Evolutionary conservation across 2,329 filamentous ascomycete genomes (phyloP), one percentile per base, ranked within the genome.

Genomic region (Fusarium praegraminearum): DNA sequence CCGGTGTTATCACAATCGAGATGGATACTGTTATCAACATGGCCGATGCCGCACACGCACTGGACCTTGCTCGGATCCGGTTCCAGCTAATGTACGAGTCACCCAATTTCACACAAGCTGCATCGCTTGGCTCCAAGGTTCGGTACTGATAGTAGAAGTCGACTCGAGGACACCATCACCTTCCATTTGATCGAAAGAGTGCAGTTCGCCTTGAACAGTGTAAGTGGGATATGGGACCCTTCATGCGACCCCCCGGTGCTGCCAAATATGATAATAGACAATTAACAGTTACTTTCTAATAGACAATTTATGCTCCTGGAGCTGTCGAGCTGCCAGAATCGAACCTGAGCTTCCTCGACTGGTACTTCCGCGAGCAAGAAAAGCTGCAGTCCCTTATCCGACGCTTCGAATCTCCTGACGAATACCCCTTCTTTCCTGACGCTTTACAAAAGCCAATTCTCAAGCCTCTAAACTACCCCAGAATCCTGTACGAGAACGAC

Each of bases 111-210:
- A 26, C 28, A 36, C 44, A 41, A 40, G 40, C 20, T 33, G 30
- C 43, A 41, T 43, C 35, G 18, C 22, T 49, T 49, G 38, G 20
- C 35, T 45, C 32, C 40, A 46, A 35, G 30, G 22, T 9, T 30
- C 26, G n/a, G 15, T 15, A 51, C 68, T 74, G 36, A 75, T 53
- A 41, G n/a, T 20, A 35, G 43, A 76, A 99, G 96, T 77, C 96
- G 96, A 22, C 87, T 98, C 20, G 96, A 99, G 83, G 96, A 99
- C 78, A 98, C 95, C 66, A 98, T 99, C 77, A 97, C 93, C 72
- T 98, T 97, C 81, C 92, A 97, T 81, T 86, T 99, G 40, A 98
- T 98, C 77, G 96, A 99, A 83, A 91, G 96, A 41, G 95, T 95
- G n/a, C 96, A 99, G 80, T 99, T 98, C 80, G 93, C 95, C 6